A percentile compares a stretch with the other conserved stretches of the same genome.
Conservation (phyloP, 2,329 filamentous ascomycete species). For the Pestalotiopsis sp. region DNA sequence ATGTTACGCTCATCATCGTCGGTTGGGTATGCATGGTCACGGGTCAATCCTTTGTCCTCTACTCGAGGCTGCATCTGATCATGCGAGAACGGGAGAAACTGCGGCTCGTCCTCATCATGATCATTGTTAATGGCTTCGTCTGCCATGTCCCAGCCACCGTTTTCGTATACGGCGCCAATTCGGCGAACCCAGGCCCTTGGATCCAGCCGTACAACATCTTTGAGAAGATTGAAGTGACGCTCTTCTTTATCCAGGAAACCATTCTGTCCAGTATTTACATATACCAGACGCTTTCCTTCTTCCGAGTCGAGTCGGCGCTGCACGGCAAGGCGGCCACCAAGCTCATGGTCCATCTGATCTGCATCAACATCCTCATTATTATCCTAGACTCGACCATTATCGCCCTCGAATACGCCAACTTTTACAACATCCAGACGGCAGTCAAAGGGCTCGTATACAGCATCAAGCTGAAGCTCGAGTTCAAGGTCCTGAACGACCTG, state of each 20-base stretch:
- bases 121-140: constrained; percentile 48
- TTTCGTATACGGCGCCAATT: constrained; percentile 46
- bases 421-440: constrained; percentile 21
- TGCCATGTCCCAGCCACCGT: constrained; percentile 52
- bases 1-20: neutral
- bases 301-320: neutral
- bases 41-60: constrained; percentile 57
- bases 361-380: constrained; percentile 38
- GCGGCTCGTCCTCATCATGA: constrained; percentile 50
- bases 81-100: constrained; percentile 46
- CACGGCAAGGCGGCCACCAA: constrained; percentile 19
- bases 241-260: constrained; percentile 49
- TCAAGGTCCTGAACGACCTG: constrained; percentile 18
- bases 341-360: constrained; percentile 37
- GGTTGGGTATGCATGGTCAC: constrained; percentile 59
- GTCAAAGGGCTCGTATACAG: constrained; percentile 21
- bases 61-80: constrained; percentile 57
- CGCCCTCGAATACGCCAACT: constrained; percentile 19
- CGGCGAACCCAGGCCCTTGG: neutral
- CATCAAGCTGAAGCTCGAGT: constrained; percentile 20
- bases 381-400: constrained; percentile 33
- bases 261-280: constrained; percentile 48
- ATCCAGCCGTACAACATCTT: constrained; percentile 35
- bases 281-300: constrained; percentile 29
- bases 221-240: constrained; percentile 51